Base-by-base conservation (phyloP, 768 basidiomycete species). In the Suillus luteus region DNA sequence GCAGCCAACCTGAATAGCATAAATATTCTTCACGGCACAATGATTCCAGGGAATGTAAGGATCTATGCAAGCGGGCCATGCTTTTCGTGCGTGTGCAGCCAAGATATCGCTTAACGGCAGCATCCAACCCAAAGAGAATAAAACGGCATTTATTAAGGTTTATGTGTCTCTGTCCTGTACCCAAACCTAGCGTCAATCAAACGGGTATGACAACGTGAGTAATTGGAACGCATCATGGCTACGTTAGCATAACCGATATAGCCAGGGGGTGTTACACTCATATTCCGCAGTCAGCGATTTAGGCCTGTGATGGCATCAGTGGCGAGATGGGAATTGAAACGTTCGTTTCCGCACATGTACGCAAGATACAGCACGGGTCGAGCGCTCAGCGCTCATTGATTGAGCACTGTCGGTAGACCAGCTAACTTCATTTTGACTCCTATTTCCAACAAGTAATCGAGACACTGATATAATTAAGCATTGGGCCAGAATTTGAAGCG, bases 391-490 rank as follows among this genome's bases (percentile, higher is more conserved):
- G 10, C 14, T 75, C 58, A 67, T 40, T 64, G 62, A 27, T 71
- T 72, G 52, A 77, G 60, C n/a, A 80, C 78, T 1, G 86, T 85
- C 7, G 81, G 81, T 10, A 90, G 68, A 1, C 85, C 85, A 0
- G 86, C 86, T 44, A 85, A 75, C 71, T 85, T 89, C 90, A 92
- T 91, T 77, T 90, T 91, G 60, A 93, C 91, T 12, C 85, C 89
- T 58, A 95, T 87, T 73, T 96, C 94, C 68, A 95, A 93, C 19
- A 96, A 81, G 76, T 95, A 96, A 72, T 96, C 94, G 37, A 95
- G 83, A 73, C 94, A 96, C 88, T 92, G 68, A 17, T 48, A 41
- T 60, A 60, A 51, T 65, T 71, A 37, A 72, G 54, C 37, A 51
- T 46, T 54, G 40, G 40, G 62, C 49, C 10, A 59, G 37, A 55